These are phyloP conservation scores for Melaleuca alternifolia DNA, from an alignment of 345 rosid genomes.

Conservation along the genomic window DNA sequence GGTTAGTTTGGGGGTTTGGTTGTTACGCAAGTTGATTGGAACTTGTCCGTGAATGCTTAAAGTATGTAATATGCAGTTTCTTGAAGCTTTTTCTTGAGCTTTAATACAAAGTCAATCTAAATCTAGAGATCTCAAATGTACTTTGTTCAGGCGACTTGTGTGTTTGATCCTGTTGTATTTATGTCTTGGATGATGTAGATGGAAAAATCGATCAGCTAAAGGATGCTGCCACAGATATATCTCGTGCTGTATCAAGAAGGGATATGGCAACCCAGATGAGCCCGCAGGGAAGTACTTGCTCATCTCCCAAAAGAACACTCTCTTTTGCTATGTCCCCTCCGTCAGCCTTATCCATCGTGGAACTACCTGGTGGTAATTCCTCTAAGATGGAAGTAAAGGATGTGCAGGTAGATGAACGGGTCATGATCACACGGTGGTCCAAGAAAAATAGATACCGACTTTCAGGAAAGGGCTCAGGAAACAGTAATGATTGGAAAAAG, in stretches of 20 bases:
- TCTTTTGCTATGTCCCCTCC: slow-evolving; percentile 47
- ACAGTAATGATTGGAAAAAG: slow-evolving; percentile 63
- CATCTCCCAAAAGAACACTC: slow-evolving; percentile 45
- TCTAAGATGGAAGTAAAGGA: slow-evolving; percentile 60
- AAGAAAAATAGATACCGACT: slow-evolving; percentile 51
- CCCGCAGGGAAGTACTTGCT: slow-evolving; percentile 55
- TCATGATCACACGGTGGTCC: slow-evolving; percentile 82
- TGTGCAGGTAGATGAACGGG: slow-evolving; percentile 84
- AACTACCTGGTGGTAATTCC: slow-evolving; percentile 31
- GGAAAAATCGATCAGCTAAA: slow-evolving; percentile 29
- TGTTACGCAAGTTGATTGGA: background rate
- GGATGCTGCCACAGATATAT: slow-evolving; percentile 57
- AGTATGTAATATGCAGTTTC: background rate
- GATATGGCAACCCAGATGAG: slow-evolving; percentile 99
- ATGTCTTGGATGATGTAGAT: slow-evolving; percentile 24
- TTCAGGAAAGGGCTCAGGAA: slow-evolving; percentile 43
- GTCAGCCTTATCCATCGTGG: slow-evolving; percentile 40
- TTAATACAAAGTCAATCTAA: background rate
- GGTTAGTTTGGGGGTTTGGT: background rate
- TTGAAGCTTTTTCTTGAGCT: background rate
- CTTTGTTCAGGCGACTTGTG: background rate
- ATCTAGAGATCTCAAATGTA: background rate
- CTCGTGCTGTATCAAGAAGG: slow-evolving; percentile 67
- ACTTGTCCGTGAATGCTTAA: background rate
- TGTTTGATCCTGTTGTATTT: background rate